Evolutionary conservation across 2,329 filamentous ascomycete species (phyloP).

Genomic region (Clathrospora elynae): DNA sequence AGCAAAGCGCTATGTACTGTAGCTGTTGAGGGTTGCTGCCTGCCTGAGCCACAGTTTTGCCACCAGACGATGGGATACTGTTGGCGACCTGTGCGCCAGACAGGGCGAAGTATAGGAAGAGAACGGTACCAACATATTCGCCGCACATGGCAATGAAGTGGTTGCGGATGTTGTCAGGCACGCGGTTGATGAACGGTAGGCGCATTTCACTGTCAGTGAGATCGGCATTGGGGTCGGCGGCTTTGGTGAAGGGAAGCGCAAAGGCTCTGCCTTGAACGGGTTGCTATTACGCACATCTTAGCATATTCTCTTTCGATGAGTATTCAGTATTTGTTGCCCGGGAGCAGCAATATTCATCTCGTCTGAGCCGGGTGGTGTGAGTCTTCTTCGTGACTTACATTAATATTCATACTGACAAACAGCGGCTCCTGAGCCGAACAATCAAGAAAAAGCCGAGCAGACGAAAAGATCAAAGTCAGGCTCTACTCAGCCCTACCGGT

Average conservation of each 20-base stretch:
- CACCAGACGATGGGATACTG: slow-evolving; percentile 29
- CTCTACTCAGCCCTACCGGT: no score
- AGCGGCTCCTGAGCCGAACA: no score
- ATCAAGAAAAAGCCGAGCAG: no score
- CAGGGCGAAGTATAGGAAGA: slow-evolving; percentile 50
- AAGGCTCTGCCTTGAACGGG: slow-evolving; percentile 21
- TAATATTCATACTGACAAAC: background rate
- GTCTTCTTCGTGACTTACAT: no score
- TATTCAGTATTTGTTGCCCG: no score
- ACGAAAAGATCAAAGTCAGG: no score
- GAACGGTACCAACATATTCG: slow-evolving; percentile 49
- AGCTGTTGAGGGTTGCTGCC: slow-evolving; percentile 46
- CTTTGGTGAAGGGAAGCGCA: slow-evolving; percentile 21
- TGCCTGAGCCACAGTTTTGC: slow-evolving; percentile 23
- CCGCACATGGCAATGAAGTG: slow-evolving; percentile 33
- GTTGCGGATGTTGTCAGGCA: slow-evolving; percentile 19
- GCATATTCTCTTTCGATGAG: background rate
- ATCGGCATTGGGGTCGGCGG: slow-evolving; percentile 15
- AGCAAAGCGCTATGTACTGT: slow-evolving; percentile 48
- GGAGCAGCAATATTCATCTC: no score
- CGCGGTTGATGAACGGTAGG: slow-evolving; percentile 12
- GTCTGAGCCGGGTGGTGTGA: no score
- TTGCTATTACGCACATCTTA: slow-evolving; percentile 3
- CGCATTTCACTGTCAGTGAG: slow-evolving; percentile 18
- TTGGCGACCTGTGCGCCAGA: slow-evolving; percentile 50